Conservation (phyloP, 805 yeast genomes). For the Saccharomycopsis malanga region DNA sequence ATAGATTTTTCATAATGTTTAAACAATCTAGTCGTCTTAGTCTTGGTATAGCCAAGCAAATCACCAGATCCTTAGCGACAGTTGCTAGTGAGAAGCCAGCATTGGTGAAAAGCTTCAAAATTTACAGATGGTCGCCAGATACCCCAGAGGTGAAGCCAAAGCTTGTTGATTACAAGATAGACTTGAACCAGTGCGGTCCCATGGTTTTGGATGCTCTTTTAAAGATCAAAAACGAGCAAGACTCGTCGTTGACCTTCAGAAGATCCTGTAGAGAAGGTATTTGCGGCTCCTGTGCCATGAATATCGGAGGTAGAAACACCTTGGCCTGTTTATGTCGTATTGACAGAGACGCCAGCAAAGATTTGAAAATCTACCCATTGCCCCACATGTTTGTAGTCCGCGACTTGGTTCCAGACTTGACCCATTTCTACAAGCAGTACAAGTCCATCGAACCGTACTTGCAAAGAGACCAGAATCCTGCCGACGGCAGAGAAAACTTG, state of each 20-base stretch:
- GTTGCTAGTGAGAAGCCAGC: constrained; percentile 44
- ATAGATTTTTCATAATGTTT: constrained; percentile 5
- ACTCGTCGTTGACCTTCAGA: constrained; percentile 90
- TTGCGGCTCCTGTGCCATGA: constrained; percentile 99
- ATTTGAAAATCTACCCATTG: constrained; percentile 85
- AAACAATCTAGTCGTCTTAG: constrained; percentile 1
- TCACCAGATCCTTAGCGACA: constrained; percentile 33
- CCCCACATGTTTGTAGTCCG: constrained; percentile 98
- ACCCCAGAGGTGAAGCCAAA: constrained; percentile 87
- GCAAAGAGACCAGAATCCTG: constrained; percentile 72
- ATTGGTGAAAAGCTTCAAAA: constrained; percentile 74
- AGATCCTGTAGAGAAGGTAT: constrained; percentile 99
- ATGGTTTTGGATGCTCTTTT: constrained; percentile 94
- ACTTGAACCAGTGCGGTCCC: constrained; percentile 91
- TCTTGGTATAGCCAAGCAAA: constrained; percentile 3
- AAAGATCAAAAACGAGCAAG: constrained; percentile 95
- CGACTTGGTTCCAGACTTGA: constrained; percentile 95
- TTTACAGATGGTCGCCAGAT: constrained; percentile 98
- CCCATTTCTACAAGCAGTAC: constrained; percentile 96
- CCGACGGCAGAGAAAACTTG: constrained; percentile 86
- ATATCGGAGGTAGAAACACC: constrained; percentile 95
- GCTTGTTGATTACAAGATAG: constrained; percentile 76
- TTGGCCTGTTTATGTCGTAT: constrained; percentile 94
- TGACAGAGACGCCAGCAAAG: constrained; percentile 68
- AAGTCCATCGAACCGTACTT: constrained; percentile 95